Evolutionary conservation across 352 stramenopile genomes (phyloP).

Genomic region (Pythium myriotylum): DNA sequence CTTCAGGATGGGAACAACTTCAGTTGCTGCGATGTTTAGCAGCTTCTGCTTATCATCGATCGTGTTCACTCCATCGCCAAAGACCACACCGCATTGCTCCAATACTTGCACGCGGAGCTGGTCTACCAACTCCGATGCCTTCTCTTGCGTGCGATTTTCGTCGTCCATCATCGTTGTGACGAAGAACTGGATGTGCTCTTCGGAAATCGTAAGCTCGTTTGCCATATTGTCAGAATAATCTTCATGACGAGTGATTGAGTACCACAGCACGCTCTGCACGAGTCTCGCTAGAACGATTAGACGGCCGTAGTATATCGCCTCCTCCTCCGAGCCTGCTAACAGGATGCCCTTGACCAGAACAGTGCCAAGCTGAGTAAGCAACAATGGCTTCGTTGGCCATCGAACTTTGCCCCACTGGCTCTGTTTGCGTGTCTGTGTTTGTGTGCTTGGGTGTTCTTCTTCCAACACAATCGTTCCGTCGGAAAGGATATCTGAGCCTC

Average conservation of each 20-base stretch:
- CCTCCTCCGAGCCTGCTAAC: slow-evolving; percentile 51
- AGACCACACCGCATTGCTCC: slow-evolving; percentile 18
- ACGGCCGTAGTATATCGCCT: slow-evolving; percentile 63
- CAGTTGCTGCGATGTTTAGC: slow-evolving; percentile 75
- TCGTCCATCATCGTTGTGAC: slow-evolving; percentile 46
- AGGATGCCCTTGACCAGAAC: slow-evolving; percentile 75
- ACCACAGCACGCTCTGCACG: slow-evolving; percentile 82
- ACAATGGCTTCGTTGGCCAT: slow-evolving; percentile 71
- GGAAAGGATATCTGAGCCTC: slow-evolving; percentile 64
- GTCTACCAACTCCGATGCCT: slow-evolving; percentile 16
- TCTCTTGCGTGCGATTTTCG: slow-evolving; percentile 15
- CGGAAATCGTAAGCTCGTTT: slow-evolving; percentile 49
- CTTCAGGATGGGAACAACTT: slow-evolving; percentile 72
- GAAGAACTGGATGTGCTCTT: slow-evolving; percentile 62
- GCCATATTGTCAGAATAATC: slow-evolving; percentile 67
- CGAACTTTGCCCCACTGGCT: slow-evolving; percentile 84
- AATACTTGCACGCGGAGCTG: slow-evolving; percentile 23
- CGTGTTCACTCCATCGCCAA: neutral
- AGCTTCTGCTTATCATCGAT: slow-evolving; percentile 44
- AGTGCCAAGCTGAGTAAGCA: slow-evolving; percentile 74
- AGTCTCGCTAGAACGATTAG: slow-evolving; percentile 70
- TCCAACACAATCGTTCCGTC: slow-evolving; percentile 75
- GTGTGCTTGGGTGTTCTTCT: slow-evolving; percentile 76
- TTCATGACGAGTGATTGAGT: slow-evolving; percentile 57
- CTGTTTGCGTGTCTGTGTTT: slow-evolving; percentile 87